These are phyloP conservation scores for Marsdenia floribunda DNA, from an alignment of 257 asterid genomes.

Conservation along the genomic window DNA sequence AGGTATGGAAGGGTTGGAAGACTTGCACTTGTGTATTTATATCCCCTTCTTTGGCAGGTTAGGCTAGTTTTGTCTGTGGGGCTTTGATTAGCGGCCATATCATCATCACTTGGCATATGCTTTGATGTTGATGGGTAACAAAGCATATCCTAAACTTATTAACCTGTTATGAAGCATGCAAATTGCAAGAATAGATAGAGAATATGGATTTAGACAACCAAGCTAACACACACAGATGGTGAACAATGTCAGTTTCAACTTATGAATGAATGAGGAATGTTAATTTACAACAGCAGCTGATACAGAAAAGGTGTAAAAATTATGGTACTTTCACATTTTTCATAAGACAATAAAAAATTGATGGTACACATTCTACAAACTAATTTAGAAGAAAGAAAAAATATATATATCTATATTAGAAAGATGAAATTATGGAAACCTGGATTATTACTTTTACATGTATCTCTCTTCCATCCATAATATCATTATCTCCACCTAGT, in stretches of 20 bases:
- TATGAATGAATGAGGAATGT: conserved; percentile 13
- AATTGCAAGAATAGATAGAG: background rate
- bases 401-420: conserved; percentile 5
- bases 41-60: background rate
- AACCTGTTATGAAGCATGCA: conserved; percentile 1
- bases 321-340: conserved; percentile 9
- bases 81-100: background rate
- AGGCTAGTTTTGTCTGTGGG: conserved; percentile 17
- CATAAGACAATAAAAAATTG: conserved; percentile 2
- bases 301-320: background rate
- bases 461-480: background rate
- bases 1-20: conserved; percentile 6
- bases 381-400: conserved; percentile 3
- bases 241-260: background rate
- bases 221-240: background rate
- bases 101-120: conserved; percentile 8
- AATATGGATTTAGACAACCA: conserved; percentile 10
- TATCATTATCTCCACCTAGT: conserved; percentile 35
- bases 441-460: conserved; percentile 18
- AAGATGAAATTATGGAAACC: conserved; percentile 17
- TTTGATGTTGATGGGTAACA: conserved; percentile 12
- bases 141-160: background rate
- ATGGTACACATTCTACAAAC: conserved; percentile 18
- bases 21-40: background rate
- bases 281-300: conserved; percentile 17